A percentile compares a stretch with the other conserved stretches of the same genome.
Evolutionary conservation across 2,329 filamentous ascomycete species (phyloP).

Genomic region (Zalaria obscura): DNA sequence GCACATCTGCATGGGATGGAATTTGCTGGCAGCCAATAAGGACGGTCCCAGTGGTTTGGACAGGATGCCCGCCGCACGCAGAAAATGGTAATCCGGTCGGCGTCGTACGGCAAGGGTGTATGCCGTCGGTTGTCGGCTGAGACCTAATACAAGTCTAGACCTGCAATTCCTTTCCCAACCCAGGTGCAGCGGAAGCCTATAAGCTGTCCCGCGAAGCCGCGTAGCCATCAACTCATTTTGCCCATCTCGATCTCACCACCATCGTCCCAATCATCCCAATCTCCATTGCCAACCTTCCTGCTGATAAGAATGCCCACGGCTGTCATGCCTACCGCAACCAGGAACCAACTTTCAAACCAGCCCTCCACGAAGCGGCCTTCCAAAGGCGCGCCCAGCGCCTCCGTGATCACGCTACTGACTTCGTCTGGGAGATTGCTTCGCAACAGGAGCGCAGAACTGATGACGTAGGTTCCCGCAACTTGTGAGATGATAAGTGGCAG

Average conservation of each 20-base stretch:
- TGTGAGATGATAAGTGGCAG: constrained; percentile 68
- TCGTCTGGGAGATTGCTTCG: constrained; percentile 65
- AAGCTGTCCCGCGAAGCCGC: no score
- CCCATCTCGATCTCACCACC: constrained; percentile 55
- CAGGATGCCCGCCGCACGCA: no score
- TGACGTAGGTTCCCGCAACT: constrained; percentile 73
- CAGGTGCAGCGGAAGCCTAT: no score
- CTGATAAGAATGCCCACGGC: constrained; percentile 61
- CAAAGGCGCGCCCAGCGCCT: constrained; percentile 63
- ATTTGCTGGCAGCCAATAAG: no score
- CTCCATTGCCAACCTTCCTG: constrained; percentile 38
- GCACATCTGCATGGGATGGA: no score
- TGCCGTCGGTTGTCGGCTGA: no score
- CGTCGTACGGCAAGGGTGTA: no score
- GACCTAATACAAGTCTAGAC: no score
- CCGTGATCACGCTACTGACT: constrained; percentile 62
- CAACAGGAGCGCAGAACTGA: constrained; percentile 62
- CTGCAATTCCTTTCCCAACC: no score
- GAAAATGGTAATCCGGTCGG: no score
- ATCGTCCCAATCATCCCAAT: constrained; percentile 27
- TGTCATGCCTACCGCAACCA: constrained; percentile 53
- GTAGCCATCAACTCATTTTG: constrained; percentile 47
- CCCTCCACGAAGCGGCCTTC: constrained; percentile 59
- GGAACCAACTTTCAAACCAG: constrained; percentile 84
- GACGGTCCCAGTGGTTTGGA: no score